Evolutionary conservation across 192 early-diverging fungal genomes (phyloP).

Genomic region (Backusella luteola): DNA sequence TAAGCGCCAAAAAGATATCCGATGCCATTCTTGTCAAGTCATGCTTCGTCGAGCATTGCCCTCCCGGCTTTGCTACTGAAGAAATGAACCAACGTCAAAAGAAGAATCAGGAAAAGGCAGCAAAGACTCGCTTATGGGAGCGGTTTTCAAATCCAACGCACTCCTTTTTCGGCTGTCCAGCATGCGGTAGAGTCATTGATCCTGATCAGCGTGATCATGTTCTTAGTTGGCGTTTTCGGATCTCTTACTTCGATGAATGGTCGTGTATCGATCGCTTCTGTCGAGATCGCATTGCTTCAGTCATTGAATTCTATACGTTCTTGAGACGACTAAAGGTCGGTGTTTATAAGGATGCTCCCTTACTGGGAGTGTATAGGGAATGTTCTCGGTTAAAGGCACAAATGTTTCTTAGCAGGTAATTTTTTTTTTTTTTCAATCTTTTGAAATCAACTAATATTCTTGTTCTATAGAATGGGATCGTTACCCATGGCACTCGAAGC

Average conservation of each 20-base stretch:
- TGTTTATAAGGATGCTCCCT: slow-evolving; percentile 63
- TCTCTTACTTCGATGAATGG: slow-evolving; percentile 65
- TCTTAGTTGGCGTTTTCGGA: slow-evolving; percentile 57
- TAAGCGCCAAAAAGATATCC: slow-evolving; percentile 79
- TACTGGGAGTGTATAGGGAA: slow-evolving; percentile 78
- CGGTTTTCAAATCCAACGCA: slow-evolving; percentile 36
- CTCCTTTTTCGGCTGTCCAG: slow-evolving; percentile 38
- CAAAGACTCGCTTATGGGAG: slow-evolving; percentile 49
- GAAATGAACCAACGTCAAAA: slow-evolving; percentile 21
- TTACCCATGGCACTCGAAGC: background rate
- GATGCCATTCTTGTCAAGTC: slow-evolving; percentile 83
- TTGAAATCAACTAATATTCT: background rate
- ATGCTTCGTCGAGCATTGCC: slow-evolving; percentile 79
- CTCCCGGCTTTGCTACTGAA: slow-evolving; percentile 38
- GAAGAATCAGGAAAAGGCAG: slow-evolving; percentile 42
- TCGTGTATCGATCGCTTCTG: slow-evolving; percentile 73
- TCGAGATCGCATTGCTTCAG: slow-evolving; percentile 84
- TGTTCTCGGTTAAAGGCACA: slow-evolving; percentile 74
- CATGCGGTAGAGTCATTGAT: slow-evolving; percentile 44
- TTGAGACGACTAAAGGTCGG: slow-evolving; percentile 81
- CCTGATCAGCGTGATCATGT: slow-evolving; percentile 23
- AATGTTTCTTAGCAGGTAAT: slow-evolving; percentile 63
- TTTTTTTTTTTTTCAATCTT: background rate
- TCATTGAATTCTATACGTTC: slow-evolving; percentile 89
- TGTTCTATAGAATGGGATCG: slow-evolving; percentile 6